phyloP scores from a whole-genome alignment of 2,329 filamentous ascomycete species.

The Diaporthe sp. region DNA sequence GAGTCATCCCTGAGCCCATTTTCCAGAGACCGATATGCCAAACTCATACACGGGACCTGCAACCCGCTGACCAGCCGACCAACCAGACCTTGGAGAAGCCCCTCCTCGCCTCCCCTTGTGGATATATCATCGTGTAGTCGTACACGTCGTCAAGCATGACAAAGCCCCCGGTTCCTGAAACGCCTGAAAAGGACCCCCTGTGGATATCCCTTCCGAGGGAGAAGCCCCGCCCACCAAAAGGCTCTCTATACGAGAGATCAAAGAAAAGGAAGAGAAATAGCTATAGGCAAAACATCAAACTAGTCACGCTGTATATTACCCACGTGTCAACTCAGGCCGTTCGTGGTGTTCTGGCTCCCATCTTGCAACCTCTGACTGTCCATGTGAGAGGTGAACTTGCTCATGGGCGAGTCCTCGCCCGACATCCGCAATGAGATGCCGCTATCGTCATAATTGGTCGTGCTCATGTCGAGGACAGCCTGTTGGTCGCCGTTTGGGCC shows the following conservation, averaged over 20 bases:
- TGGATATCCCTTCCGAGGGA: neutral
- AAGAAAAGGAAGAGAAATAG: conserved; percentile 10
- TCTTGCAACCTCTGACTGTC: conserved; percentile 37
- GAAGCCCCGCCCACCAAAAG: conserved; percentile 7
- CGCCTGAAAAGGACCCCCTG: conserved; percentile 30
- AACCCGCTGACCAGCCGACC: conserved; percentile 28
- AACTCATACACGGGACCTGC: conserved; percentile 12
- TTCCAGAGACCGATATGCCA: conserved; percentile 31
- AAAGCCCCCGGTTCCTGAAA: conserved; percentile 28
- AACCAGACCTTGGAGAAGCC: conserved; percentile 8
- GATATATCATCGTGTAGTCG: conserved; percentile 37
- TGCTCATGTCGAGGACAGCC: conserved; percentile 60
- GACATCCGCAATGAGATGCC: conserved; percentile 80
- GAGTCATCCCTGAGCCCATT: conserved; percentile 25
- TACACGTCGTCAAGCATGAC: conserved; percentile 37
- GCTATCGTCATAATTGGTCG: conserved; percentile 75
- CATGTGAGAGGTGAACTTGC: conserved; percentile 65
- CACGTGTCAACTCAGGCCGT: conserved; percentile 36
- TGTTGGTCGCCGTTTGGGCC: conserved; percentile 59
- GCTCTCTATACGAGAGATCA: conserved; percentile 11
- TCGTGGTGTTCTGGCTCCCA: conserved; percentile 31
- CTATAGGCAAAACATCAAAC: conserved; percentile 10
- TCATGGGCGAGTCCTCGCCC: conserved; percentile 74
- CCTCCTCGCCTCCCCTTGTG: neutral
- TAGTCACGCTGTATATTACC: neutral